These are phyloP conservation scores for Diplodia mutila DNA, from an alignment of 2,329 filamentous ascomycete genomes.

Conservation along the genomic window DNA sequence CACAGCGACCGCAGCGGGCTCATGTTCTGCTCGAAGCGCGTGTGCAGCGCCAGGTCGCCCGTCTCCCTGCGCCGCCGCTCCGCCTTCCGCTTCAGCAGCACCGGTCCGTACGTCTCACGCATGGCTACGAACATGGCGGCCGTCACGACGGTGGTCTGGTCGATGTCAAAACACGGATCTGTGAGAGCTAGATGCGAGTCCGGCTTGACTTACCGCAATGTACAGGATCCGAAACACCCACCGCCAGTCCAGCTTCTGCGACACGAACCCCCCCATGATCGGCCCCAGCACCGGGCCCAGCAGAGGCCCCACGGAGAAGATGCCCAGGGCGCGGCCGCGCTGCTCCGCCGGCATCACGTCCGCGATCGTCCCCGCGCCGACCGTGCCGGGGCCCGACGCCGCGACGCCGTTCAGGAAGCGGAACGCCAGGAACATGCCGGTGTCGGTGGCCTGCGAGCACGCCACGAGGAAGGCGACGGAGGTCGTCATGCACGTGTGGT, in stretches of 20 bases:
- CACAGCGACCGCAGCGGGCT: neutral
- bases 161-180: no score
- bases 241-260: neutral
- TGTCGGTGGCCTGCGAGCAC: constrained; percentile 30
- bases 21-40: constrained; percentile 30
- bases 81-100: constrained; percentile 57
- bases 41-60: constrained; percentile 55
- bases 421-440: constrained; percentile 45
- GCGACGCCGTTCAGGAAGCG: constrained; percentile 42
- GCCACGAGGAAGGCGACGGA: constrained; percentile 31
- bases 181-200: no score
- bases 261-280: constrained; percentile 35
- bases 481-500: constrained; percentile 28
- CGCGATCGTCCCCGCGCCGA: constrained; percentile 42
- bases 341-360: constrained; percentile 41
- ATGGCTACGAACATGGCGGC: constrained; percentile 46
- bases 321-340: constrained; percentile 41
- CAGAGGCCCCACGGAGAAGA: constrained; percentile 44
- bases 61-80: constrained; percentile 59
- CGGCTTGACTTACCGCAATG: no score
- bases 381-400: constrained; percentile 39
- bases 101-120: constrained; percentile 54
- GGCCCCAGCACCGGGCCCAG: constrained; percentile 42
- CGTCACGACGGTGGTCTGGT: neutral
- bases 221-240: neutral